These are phyloP conservation scores for Solanum tacnaense DNA, from an alignment of 257 asterid species.

Conservation along the genomic window DNA sequence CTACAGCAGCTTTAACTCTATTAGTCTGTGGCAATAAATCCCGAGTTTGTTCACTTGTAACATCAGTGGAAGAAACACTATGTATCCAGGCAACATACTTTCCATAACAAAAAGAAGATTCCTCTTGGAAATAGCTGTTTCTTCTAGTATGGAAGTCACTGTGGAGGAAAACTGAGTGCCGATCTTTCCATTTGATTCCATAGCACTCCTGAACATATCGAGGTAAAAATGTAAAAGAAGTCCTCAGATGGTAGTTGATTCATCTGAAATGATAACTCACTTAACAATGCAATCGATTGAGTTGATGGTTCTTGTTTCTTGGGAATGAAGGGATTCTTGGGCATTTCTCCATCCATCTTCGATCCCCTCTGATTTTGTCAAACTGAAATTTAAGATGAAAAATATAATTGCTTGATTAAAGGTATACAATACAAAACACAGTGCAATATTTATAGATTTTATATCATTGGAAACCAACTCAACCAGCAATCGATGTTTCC, in stretches of 20 bases:
- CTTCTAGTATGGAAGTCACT: constrained; percentile 19
- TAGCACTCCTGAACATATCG: constrained; percentile 15
- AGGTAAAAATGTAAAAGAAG: not conserved
- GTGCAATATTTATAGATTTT: not conserved
- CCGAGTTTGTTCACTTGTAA: not conserved
- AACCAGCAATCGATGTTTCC: constrained; percentile 30
- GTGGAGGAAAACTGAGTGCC: constrained; percentile 17
- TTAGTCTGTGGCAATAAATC: not conserved
- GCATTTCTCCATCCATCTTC: constrained; percentile 18
- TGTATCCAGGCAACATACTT: constrained; percentile 9
- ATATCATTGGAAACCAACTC: not conserved
- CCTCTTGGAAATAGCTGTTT: constrained; percentile 19
- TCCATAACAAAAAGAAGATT: constrained; percentile 8
- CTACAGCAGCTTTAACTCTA: constrained; percentile 7
- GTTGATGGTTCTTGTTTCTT: constrained; percentile 13
- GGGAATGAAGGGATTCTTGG: constrained; percentile 20
- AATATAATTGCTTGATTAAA: not conserved
- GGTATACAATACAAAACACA: not conserved
- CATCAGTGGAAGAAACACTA: not conserved
- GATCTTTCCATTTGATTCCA: constrained; percentile 11
- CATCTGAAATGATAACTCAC: constrained; percentile 11
- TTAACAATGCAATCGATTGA: constrained; percentile 21
- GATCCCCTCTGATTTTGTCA: constrained; percentile 18
- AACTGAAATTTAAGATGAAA: constrained; percentile 12
- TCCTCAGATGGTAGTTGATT: not conserved